These are phyloP conservation scores for Collybia nuda DNA, from an alignment of 768 basidiomycete species.

Conservation along the genomic window DNA sequence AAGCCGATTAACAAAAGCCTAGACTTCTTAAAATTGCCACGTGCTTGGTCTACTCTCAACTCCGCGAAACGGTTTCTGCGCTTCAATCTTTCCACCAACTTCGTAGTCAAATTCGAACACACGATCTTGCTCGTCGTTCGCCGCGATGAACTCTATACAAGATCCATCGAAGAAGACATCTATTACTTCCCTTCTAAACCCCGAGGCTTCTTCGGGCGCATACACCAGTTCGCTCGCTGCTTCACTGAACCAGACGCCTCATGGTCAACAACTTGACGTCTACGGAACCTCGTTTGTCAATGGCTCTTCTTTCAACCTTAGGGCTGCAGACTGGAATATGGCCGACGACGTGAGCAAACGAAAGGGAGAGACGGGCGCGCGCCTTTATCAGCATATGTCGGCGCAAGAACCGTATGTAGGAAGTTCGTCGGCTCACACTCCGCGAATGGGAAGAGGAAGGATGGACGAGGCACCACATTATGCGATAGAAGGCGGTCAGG, in stretches of 20 bases:
- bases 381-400: slow-evolving; percentile 21
- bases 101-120: no score
- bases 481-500: slow-evolving; percentile 29
- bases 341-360: slow-evolving; percentile 17
- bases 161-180: slow-evolving; percentile 42
- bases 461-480: slow-evolving; percentile 21
- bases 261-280: slow-evolving; percentile 16
- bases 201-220: slow-evolving; percentile 28
- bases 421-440: slow-evolving; percentile 26
- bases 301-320: slow-evolving; percentile 47
- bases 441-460: slow-evolving; percentile 29
- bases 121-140: background rate
- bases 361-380: slow-evolving; percentile 18
- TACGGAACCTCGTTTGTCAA: slow-evolving; percentile 24
- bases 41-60: no score
- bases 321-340: slow-evolving; percentile 57
- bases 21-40: no score
- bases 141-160: slow-evolving; percentile 28
- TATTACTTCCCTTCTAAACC: slow-evolving; percentile 41
- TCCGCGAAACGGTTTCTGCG: no score
- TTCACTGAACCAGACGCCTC: slow-evolving; percentile 20
- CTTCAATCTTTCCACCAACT: no score
- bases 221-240: slow-evolving; percentile 18
- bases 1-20: no score
- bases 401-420: slow-evolving; percentile 15